Evolutionary conservation across 495 filamentous ascomycete species (phyloP).

Genomic region (Paragyromitra xinjiangensis): DNA sequence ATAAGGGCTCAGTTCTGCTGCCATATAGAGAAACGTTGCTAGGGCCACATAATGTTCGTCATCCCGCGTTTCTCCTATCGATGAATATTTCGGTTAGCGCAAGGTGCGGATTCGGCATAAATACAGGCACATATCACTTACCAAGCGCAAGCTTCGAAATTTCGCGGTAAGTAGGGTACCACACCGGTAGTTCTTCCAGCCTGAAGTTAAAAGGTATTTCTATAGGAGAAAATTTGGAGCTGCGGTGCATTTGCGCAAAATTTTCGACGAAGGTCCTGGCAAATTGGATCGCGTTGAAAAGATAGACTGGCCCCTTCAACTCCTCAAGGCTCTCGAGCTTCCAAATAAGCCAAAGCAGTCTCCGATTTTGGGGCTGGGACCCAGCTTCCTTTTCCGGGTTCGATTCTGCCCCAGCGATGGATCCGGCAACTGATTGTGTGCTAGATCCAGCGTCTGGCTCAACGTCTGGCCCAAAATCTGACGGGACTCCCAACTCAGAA

Average conservation of each 20-base stretch:
- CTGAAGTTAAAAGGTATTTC: background rate
- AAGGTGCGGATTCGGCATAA: background rate
- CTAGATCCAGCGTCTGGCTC: background rate
- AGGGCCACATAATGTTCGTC: background rate
- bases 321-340: background rate
- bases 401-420: background rate
- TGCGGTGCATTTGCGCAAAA: background rate
- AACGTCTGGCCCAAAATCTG: background rate
- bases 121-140: background rate
- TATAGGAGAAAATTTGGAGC: background rate
- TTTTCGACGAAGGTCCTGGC: background rate
- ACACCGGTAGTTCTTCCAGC: background rate
- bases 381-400: background rate
- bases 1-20: background rate
- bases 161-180: background rate
- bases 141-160: background rate
- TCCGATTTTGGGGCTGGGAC: background rate
- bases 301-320: background rate
- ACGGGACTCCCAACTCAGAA: background rate
- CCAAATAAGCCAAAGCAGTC: background rate
- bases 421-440: background rate
- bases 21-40: background rate
- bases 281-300: background rate
- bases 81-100: background rate
- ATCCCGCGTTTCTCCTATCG: background rate